Evolutionary conservation across 208 protist species (phyloP).

Genomic region (Trypanosomatidae sp.): DNA sequence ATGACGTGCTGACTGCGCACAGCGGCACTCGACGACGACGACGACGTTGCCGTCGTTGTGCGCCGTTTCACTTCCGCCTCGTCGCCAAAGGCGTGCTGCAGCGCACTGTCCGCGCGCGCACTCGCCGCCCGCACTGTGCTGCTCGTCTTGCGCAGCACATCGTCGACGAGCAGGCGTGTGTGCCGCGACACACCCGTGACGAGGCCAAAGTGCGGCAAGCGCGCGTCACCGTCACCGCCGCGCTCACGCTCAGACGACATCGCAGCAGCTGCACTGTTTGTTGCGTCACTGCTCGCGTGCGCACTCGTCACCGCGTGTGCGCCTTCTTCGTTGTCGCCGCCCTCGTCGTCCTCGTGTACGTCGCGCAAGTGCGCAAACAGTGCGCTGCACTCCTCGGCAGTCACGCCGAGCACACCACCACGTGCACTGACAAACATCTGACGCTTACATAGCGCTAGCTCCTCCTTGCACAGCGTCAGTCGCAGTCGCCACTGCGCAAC

Average conservation of each 20-base stretch:
- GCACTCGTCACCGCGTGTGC: background rate
- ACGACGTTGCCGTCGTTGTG: too few species aligned
- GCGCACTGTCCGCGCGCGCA: too few species aligned
- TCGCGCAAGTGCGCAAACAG: too few species aligned
- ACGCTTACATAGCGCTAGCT: slow-evolving; percentile 57
- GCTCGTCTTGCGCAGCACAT: slow-evolving; percentile 15
- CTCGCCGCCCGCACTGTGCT: slow-evolving; percentile 16
- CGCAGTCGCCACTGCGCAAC: slow-evolving; percentile 23
- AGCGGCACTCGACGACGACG: too few species aligned
- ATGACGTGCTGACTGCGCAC: too few species aligned
- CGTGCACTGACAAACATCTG: slow-evolving; percentile 40
- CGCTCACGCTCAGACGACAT: background rate
- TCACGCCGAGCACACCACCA: slow-evolving; percentile 32
- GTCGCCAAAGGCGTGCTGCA: too few species aligned
- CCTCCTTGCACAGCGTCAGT: slow-evolving; percentile 66
- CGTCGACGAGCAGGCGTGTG: slow-evolving; percentile 13
- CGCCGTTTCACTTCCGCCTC: too few species aligned
- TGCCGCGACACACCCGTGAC: slow-evolving; percentile 5
- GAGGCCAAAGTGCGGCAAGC: background rate
- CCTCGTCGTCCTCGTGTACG: too few species aligned
- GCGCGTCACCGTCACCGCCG: background rate
- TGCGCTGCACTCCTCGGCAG: too few species aligned
- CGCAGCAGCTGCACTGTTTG: too few species aligned
- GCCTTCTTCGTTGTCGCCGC: background rate
- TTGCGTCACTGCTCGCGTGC: too few species aligned